phyloP scores from a whole-genome alignment of 441 rosid genomes.

The Omphalea diandra region DNA sequence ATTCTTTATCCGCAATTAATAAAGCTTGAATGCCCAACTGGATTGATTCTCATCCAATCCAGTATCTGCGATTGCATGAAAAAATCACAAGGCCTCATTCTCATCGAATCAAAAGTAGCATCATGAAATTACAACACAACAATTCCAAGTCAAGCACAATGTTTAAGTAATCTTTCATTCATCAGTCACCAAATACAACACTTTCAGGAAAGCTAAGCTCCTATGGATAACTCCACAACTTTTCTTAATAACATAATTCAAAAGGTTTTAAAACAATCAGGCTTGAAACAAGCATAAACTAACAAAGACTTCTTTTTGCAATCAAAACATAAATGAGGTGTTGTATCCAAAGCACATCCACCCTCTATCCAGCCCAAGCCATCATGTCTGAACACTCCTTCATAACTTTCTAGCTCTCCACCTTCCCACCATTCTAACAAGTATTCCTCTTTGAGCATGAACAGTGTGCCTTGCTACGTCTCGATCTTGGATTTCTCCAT shows the following conservation, averaged over 20 bases:
- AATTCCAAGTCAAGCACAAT: background rate
- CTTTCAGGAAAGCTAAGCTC: slow-evolving; percentile 15
- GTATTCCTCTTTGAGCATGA: background rate
- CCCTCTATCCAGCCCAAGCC: no score
- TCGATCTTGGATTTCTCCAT: slow-evolving; percentile 48
- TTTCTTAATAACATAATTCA: slow-evolving; percentile 5
- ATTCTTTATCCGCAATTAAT: no score
- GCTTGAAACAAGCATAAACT: slow-evolving; percentile 19
- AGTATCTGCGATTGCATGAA: no score
- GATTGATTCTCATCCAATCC: no score
- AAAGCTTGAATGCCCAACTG: no score
- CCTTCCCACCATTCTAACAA: background rate
- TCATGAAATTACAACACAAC: no score
- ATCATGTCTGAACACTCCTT: slow-evolving; percentile 4
- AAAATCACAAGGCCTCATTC: no score
- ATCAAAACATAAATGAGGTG: slow-evolving; percentile 21
- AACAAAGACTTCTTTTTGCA: slow-evolving; percentile 20
- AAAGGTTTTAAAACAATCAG: slow-evolving; percentile 24
- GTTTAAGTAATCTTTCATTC: background rate
- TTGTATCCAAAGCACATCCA: slow-evolving; percentile 11
- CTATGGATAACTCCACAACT: slow-evolving; percentile 18
- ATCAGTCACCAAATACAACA: slow-evolving; percentile 10
- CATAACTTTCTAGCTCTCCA: background rate
- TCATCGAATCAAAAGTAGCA: no score
- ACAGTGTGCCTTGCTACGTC: slow-evolving; percentile 21